These are phyloP conservation scores for Ganoderma sinense DNA, from an alignment of 1,284 basidiomycete genomes.

Conservation along the genomic window DNA sequence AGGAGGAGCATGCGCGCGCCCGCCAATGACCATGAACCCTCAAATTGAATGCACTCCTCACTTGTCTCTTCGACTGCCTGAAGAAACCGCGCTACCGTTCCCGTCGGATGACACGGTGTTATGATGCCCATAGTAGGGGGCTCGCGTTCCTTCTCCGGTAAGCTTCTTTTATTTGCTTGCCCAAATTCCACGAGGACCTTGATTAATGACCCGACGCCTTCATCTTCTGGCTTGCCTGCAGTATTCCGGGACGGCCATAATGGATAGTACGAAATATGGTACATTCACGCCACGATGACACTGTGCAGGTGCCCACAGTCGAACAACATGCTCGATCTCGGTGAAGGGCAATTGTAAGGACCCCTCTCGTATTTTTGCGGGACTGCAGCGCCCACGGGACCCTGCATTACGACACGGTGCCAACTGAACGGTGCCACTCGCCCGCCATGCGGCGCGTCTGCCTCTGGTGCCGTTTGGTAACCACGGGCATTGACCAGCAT, in stretches of 20 bases:
- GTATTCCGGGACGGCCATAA: not conserved
- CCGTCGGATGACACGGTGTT: constrained; percentile 19
- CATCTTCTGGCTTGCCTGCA: not conserved
- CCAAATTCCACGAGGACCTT: constrained; percentile 12
- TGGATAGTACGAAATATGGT: not conserved
- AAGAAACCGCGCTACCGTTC: constrained; percentile 13
- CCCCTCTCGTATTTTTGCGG: not conserved
- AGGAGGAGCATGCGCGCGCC: not conserved
- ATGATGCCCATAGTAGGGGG: not conserved
- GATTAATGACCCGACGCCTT: constrained; percentile 19
- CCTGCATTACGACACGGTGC: not conserved
- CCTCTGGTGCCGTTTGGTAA: constrained; percentile 1
- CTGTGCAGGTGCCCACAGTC: not conserved
- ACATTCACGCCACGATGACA: not conserved
- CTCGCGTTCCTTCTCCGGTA: constrained; percentile 1
- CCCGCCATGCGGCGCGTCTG: constrained; percentile 10
- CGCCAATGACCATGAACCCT: not conserved
- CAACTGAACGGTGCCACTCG: not conserved
- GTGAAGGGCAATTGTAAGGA: too few relatives aligned
- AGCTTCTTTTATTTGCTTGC: constrained; percentile 12
- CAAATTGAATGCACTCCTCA: constrained; percentile 12
- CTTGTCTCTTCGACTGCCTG: not conserved
- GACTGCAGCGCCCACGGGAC: not conserved
- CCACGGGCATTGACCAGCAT: not conserved
- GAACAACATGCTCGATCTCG: not conserved